Evolutionary conservation across 345 rosid species (phyloP), one percentile per base, ranked within the genome.

Genomic region (Populus alba): DNA sequence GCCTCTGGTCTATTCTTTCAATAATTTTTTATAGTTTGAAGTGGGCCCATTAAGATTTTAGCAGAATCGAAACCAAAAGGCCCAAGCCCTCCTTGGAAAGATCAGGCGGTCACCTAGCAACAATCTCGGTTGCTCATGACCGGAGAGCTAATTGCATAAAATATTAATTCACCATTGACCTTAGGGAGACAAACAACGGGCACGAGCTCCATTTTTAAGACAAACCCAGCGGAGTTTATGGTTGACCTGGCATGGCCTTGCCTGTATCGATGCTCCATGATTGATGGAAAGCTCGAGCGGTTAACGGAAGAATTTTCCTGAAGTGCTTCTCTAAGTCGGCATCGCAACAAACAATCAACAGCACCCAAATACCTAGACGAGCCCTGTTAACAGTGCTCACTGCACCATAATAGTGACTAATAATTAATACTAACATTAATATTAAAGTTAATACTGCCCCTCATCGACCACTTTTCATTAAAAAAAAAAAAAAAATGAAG

Each of bases 211-310:
- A 33, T 17, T 66, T 15, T 2, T 0, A 33, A 13, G 38, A 66
- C 38, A 12, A 18, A 33, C 5, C 35, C 35, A 66, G 1, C 4
- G 38, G 39, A 33, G 70, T 53, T 7, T 18, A 22, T 53, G 3
- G 59, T 7, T 53, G 59, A 20, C 16, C 3, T 59, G 59, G 75
- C 41, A 43, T 75, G 75, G 75, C 39, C 76, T 80, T 66, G 53
- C 51, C 76, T 70, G 71, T 45, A 45, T 53, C 16, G 23, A 66
- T 31, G 27, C 71, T 11, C 65, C 13, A 67, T 74, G 67, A 51
- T 77, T 61, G 79, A 72, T 82, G 66, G 25, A 41, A 33, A 73
- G 25, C 77, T 74, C 39, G 80, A 47, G 85, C 71, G 23, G 11
- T 1, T 33, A 7, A 31, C 5, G 39, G 43, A 20, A 35, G 55